Conservation (phyloP, 2,329 filamentous ascomycete species). For the Alternaria sp. region DNA sequence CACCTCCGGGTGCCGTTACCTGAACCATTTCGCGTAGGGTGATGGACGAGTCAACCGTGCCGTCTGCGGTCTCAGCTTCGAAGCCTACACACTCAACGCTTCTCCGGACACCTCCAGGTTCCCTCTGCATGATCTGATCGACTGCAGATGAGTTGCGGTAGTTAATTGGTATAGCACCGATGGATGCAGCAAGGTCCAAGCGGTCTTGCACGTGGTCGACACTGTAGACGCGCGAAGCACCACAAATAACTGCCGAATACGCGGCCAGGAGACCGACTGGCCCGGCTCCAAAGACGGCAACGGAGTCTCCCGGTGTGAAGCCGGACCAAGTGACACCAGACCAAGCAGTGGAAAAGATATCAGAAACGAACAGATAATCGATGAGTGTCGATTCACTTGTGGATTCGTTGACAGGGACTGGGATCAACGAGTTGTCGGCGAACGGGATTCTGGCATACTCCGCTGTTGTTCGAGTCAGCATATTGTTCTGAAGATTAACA, state of each 20-base stretch:
- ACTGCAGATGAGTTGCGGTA: conserved; percentile 38
- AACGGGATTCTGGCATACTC: conserved; percentile 27
- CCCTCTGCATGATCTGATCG: conserved; percentile 37
- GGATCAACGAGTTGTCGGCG: conserved; percentile 21
- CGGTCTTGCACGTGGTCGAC: conserved; percentile 34
- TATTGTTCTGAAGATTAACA: neutral
- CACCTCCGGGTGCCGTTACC: conserved; percentile 37
- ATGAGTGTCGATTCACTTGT: conserved; percentile 1
- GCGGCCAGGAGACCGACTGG: conserved; percentile 44
- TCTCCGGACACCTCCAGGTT: conserved; percentile 18
- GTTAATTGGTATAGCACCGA: conserved; percentile 49
- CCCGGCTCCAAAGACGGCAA: conserved; percentile 49
- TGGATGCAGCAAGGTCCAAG: conserved; percentile 34
- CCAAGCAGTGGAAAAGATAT: conserved; percentile 43
- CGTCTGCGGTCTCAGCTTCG: conserved; percentile 23
- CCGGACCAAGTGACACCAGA: conserved; percentile 28
- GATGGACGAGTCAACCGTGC: conserved; percentile 26
- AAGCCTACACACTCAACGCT: conserved; percentile 16
- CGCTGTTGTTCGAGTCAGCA: conserved; percentile 10
- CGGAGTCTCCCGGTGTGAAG: conserved; percentile 34
- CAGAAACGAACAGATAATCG: conserved; percentile 37
- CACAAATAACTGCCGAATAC: conserved; percentile 46
- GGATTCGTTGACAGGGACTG: conserved; percentile 11
- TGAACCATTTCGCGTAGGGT: conserved; percentile 38
- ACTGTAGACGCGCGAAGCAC: conserved; percentile 44